Evolutionary conservation across 2,329 filamentous ascomycete species (phyloP).

Genomic region (Acrocalymma vagum): DNA sequence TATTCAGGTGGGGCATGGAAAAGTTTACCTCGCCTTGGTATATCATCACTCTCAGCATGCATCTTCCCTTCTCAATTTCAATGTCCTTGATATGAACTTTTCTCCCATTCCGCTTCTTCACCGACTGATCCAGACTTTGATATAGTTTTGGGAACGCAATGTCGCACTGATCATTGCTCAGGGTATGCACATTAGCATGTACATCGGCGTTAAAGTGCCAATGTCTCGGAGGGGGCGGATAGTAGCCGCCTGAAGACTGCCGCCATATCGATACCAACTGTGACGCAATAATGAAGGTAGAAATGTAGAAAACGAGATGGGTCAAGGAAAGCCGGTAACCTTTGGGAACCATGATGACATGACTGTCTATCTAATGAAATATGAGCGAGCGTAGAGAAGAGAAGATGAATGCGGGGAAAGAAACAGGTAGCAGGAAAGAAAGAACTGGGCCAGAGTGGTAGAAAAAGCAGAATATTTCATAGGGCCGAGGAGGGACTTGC

Average conservation of each 20-base stretch:
- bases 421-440: constrained; percentile 20
- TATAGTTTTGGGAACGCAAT: constrained; percentile 42
- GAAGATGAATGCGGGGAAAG: constrained; percentile 12
- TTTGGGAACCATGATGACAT: constrained; percentile 44
- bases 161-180: constrained; percentile 42
- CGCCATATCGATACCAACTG: constrained; percentile 40
- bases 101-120: constrained; percentile 30
- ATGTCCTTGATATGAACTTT: constrained; percentile 39
- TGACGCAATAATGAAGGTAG: constrained; percentile 36
- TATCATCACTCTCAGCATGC: constrained; percentile 41
- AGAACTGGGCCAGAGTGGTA: constrained; percentile 24
- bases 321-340: constrained; percentile 34
- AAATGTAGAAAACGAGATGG: constrained; percentile 38
- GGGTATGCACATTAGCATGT: constrained; percentile 42
- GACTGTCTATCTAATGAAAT: constrained; percentile 16
- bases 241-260: constrained; percentile 27
- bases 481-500: constrained; percentile 13
- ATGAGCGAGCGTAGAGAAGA: constrained; percentile 7
- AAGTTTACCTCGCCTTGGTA: constrained; percentile 41
- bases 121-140: constrained; percentile 35
- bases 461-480: constrained; percentile 21
- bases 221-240: constrained; percentile 15
- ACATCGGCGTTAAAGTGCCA: constrained; percentile 39
- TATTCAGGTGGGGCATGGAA: background rate
- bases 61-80: constrained; percentile 36